Evolutionary conservation across 2,329 filamentous ascomycete species (phyloP).

Genomic region (Talaromyces sp.): DNA sequence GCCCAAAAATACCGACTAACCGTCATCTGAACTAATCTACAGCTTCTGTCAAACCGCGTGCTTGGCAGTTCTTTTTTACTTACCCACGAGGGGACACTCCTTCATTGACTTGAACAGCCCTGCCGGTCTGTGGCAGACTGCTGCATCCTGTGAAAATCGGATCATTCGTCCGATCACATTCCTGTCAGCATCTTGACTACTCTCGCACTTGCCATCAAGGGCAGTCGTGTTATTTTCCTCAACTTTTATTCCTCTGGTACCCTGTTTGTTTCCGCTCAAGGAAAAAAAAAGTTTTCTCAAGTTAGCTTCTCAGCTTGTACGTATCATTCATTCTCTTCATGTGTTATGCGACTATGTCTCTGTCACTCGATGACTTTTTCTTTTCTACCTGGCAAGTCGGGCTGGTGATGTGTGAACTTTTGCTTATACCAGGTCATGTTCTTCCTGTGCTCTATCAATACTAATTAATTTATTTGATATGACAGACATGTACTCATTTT

Average conservation of each 20-base stretch:
- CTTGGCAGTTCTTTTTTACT: constrained; percentile 7
- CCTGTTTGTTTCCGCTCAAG: constrained; percentile 8
- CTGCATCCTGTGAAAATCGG: constrained; percentile 21
- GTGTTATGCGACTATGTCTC: constrained; percentile 15
- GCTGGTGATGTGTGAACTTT: background rate
- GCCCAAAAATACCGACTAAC: background rate
- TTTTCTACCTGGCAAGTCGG: background rate
- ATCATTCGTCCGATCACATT: constrained; percentile 4
- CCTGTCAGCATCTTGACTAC: constrained; percentile 2
- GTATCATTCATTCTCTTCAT: constrained; percentile 29
- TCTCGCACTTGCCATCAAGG: constrained; percentile 26
- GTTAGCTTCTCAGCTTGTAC: constrained; percentile 30
- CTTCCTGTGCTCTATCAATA: constrained; percentile 14
- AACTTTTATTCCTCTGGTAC: constrained; percentile 8
- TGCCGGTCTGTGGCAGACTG: constrained; percentile 20
- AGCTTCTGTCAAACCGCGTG: background rate
- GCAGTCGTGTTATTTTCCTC: constrained; percentile 15
- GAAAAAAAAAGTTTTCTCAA: background rate
- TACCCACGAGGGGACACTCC: constrained; percentile 14
- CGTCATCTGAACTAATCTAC: background rate
- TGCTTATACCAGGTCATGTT: constrained; percentile 10
- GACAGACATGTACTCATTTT: constrained; percentile 42
- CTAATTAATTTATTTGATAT: constrained; percentile 32
- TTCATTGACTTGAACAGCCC: constrained; percentile 7
- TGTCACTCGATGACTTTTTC: constrained; percentile 2